A percentile compares a stretch with the other conserved stretches of the same genome.
phyloP scores from a whole-genome alignment of 768 basidiomycete genomes.

The Trametes punicea region DNA sequence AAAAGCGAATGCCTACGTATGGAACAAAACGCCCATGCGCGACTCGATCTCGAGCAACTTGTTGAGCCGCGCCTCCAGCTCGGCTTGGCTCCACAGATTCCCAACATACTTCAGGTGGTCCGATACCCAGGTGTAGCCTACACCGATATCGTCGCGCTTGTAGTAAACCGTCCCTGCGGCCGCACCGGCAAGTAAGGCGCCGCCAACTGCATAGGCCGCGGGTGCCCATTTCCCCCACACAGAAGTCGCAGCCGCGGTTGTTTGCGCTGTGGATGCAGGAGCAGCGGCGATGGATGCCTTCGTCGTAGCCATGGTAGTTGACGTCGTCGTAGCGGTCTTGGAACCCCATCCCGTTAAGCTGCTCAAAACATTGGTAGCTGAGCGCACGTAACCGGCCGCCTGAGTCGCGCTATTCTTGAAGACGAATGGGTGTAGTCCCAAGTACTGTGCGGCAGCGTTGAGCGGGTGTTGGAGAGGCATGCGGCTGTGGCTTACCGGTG shows the following conservation, averaged over 20 bases:
- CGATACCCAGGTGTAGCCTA: conserved; percentile 68
- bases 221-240: conserved; percentile 64
- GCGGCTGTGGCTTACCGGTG: conserved; percentile 60
- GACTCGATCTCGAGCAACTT: conserved; percentile 58
- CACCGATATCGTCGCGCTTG: conserved; percentile 69
- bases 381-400: conserved; percentile 63
- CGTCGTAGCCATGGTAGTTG: conserved; percentile 23
- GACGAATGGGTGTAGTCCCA: conserved; percentile 80
- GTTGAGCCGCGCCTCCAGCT: conserved; percentile 58
- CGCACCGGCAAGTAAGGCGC: conserved; percentile 74
- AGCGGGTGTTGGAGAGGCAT: neutral
- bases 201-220: conserved; percentile 66
- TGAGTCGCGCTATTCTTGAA: conserved; percentile 83
- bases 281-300: conserved; percentile 19
- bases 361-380: conserved; percentile 62
- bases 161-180: conserved; percentile 84
- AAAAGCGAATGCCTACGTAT: conserved; percentile 49
- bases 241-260: conserved; percentile 23
- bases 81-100: conserved; percentile 76
- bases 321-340: conserved; percentile 24
- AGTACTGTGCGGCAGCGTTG: conserved; percentile 50
- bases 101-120: conserved; percentile 92
- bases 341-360: conserved; percentile 38
- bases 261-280: neutral
- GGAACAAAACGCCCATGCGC: conserved; percentile 63